Evolutionary conservation across 2,329 filamentous ascomycete species (phyloP), one percentile per base, ranked within the genome.

Genomic region (Venturia carpophila): DNA sequence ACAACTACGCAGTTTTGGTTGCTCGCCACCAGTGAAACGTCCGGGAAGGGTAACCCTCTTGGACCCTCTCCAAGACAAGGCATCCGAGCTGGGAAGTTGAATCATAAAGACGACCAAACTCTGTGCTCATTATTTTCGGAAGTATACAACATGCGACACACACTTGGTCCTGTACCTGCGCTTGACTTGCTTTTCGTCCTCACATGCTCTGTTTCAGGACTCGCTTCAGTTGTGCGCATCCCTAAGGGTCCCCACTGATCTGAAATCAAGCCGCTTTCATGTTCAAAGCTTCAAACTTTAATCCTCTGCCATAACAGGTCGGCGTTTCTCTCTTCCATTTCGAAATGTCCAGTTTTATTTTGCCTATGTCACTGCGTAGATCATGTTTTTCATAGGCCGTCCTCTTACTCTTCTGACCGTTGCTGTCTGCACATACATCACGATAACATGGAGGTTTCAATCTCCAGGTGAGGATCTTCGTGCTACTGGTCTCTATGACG

Each of bases 341-440:
- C 30, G 27, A 37, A 3, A 58, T 37, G 49, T 56, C 30, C 49
- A 56, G 27, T 2, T 58, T 58, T 27, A n/a, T 37, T 58, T 37
- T 37, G 27, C 17, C 52, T 19, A 58, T 58, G 52, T 58, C 27
- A 58, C 17, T 37, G 37, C 52, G 30, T 43, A 61, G 37, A 61
- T 61, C 24, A 64, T 64, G 63, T 58, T 64, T 21, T 58, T 56
- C 49, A 41, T 58, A 37, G 47, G 47, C 42, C 63, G 63, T 11
- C 63, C 63, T 47, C 37, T 64, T 24, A 64, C 63, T 4, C 52
- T 64, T 27, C 34, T 64, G 37, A 49, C 49, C 34, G 24, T 64
- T 21, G 63, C 63, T 58, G 52, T 58, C 27, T 64, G 63, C 49
- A 64, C 52, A 34, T 64, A 64, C 19, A 39, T 64, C 21, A 42